Evolutionary conservation across 108 stramenopile species (phyloP).

Genomic region (Skeletonema menzelii): DNA sequence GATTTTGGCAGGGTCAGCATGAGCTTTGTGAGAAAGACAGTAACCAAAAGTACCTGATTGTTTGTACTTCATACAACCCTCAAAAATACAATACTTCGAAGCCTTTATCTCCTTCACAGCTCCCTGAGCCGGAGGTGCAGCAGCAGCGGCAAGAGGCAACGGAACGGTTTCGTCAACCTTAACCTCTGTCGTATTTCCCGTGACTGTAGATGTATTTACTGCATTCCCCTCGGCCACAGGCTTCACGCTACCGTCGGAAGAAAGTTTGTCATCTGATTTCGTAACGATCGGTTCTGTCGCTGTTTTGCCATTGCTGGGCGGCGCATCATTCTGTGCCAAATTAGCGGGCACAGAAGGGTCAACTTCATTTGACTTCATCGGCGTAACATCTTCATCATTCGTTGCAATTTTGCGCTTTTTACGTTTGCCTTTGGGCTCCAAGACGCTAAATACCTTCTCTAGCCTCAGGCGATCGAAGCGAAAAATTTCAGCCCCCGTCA

Average conservation of each 20-base stretch:
- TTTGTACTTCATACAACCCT: slow-evolving; percentile 5
- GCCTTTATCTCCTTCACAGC: neutral
- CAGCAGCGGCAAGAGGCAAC: neutral
- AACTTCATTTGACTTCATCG: neutral
- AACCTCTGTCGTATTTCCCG: neutral
- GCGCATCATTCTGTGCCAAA: neutral
- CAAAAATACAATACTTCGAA: neutral
- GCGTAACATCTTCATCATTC: neutral
- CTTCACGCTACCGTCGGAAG: neutral
- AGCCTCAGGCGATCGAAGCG: neutral
- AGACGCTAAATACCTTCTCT: neutral
- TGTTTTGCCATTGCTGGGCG: neutral
- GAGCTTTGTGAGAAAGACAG: neutral
- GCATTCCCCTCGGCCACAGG: neutral
- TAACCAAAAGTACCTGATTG: slow-evolving; percentile 1
- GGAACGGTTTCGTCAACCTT: neutral
- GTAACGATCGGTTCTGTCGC: neutral
- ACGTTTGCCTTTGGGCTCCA: neutral
- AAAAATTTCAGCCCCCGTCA: slow-evolving; percentile 1
- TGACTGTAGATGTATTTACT: neutral
- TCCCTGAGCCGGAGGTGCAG: neutral
- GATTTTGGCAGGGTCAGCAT: neutral
- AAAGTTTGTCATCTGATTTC: neutral
- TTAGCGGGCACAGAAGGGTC: neutral
- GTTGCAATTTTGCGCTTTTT: neutral